A percentile compares a stretch with the other conserved stretches of the same genome.
phyloP scores from a whole-genome alignment of 73 alveolate genomes.

The Tetrahymena thermophila region DNA sequence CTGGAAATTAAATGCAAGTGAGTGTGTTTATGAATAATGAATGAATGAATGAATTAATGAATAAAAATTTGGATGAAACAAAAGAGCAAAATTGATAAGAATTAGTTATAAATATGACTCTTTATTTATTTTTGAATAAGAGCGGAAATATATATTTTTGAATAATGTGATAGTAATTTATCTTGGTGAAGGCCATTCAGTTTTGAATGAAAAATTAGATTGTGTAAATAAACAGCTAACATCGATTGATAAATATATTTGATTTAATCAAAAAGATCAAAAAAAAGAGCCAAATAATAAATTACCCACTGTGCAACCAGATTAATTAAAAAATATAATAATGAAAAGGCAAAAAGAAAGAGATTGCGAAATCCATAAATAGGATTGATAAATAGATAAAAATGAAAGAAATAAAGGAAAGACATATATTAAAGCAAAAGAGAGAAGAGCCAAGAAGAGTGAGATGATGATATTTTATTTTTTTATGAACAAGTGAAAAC shows the following conservation, averaged over 20 bases:
- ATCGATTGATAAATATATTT: no score
- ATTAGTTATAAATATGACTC: background rate
- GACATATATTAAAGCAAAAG: background rate
- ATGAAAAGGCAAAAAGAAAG: background rate
- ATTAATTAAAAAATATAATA: no score
- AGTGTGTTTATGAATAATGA: background rate
- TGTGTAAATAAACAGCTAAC: background rate
- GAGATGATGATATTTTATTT: background rate
- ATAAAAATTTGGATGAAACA: background rate
- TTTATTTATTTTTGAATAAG: no score
- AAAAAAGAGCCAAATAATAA: background rate
- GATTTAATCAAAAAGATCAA: background rate
- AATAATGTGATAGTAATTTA: no score
- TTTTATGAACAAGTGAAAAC: no score
- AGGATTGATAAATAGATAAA: background rate
- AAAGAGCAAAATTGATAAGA: background rate
- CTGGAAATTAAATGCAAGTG: background rate
- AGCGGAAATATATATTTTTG: no score
- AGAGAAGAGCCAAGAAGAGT: background rate
- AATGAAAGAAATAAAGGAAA: background rate
- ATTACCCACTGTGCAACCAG: background rate
- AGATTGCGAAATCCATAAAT: background rate
- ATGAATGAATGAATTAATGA: background rate
- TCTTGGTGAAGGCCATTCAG: background rate
- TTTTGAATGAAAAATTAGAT: background rate